A percentile compares a stretch with the other conserved stretches of the same genome.
Conservation (phyloP, 139 green algal species). For the Picochlorum sp. region DNA sequence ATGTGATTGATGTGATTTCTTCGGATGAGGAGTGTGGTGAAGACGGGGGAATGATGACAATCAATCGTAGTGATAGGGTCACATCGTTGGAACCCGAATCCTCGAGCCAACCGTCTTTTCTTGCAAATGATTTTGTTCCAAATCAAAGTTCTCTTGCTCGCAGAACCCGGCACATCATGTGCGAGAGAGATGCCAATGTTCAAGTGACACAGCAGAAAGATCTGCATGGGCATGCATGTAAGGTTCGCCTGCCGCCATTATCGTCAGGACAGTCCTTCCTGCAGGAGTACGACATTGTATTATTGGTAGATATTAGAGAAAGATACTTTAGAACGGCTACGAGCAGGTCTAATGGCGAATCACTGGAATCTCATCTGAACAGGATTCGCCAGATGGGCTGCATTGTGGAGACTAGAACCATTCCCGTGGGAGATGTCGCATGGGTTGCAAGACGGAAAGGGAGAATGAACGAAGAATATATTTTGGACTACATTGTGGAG, state of each 20-base stretch:
- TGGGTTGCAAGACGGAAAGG: constrained; percentile 43
- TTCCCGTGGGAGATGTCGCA: constrained; percentile 43
- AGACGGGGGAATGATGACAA: background rate
- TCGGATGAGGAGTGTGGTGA: background rate
- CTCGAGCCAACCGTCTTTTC: constrained; percentile 1
- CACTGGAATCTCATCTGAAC: constrained; percentile 1
- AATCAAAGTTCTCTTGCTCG: too few relatives aligned
- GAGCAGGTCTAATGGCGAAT: background rate
- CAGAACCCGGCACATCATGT: too few relatives aligned
- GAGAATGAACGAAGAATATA: constrained; percentile 24
- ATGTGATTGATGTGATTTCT: background rate
- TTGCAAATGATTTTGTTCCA: background rate
- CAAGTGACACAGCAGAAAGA: background rate
- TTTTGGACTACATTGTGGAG: constrained; percentile 70
- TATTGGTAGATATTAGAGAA: constrained; percentile 58
- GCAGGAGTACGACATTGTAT: constrained; percentile 45
- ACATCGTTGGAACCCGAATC: background rate
- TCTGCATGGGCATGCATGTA: background rate
- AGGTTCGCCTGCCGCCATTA: constrained; percentile 48
- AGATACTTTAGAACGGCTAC: constrained; percentile 15
- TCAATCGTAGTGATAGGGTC: too few relatives aligned
- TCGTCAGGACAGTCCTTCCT: constrained; percentile 30
- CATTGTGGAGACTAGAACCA: constrained; percentile 24
- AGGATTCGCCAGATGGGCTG: constrained; percentile 26
- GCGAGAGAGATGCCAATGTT: too few relatives aligned